These are phyloP conservation scores for Evernia prunastri DNA, from an alignment of 495 filamentous ascomycete species.

Conservation along the genomic window DNA sequence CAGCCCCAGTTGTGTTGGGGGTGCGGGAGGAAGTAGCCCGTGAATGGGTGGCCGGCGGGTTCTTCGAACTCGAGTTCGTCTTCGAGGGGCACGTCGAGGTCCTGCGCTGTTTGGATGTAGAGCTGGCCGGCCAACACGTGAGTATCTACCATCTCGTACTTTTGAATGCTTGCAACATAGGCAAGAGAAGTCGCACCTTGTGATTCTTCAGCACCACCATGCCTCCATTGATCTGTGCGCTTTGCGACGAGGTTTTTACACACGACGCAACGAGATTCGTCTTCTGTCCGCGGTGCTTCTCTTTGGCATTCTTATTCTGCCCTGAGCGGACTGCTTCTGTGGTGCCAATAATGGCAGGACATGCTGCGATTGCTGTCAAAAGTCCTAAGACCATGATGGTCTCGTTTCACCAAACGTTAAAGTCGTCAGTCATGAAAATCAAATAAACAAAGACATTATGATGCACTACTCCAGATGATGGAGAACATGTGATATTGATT, in stretches of 20 bases:
- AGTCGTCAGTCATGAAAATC: background rate
- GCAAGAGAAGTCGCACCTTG: constrained; percentile 27
- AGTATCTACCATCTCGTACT: background rate
- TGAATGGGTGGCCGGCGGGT: constrained; percentile 47
- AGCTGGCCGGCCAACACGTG: background rate
- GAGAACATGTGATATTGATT: background rate
- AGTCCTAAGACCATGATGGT: constrained; percentile 28
- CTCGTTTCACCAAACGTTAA: background rate
- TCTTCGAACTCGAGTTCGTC: constrained; percentile 33
- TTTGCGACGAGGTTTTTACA: constrained; percentile 30
- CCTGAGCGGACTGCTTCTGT: constrained; percentile 46
- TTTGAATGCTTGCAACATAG: constrained; percentile 19
- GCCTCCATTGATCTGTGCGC: constrained; percentile 38
- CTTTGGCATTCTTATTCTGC: constrained; percentile 39
- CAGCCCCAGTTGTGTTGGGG: constrained; percentile 48
- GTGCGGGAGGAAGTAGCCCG: constrained; percentile 55
- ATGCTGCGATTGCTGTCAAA: constrained; percentile 44
- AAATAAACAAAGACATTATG: background rate
- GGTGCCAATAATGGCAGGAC: constrained; percentile 45
- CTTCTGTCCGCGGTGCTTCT: constrained; percentile 45
- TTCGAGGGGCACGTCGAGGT: constrained; percentile 24
- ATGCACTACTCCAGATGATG: background rate
- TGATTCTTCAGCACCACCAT: constrained; percentile 42
- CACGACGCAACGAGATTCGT: constrained; percentile 44
- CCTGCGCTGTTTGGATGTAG: constrained; percentile 11